Base-by-base conservation (phyloP, 371 early-diverging fungal genomes). In the Fennellomyces sp. region DNA sequence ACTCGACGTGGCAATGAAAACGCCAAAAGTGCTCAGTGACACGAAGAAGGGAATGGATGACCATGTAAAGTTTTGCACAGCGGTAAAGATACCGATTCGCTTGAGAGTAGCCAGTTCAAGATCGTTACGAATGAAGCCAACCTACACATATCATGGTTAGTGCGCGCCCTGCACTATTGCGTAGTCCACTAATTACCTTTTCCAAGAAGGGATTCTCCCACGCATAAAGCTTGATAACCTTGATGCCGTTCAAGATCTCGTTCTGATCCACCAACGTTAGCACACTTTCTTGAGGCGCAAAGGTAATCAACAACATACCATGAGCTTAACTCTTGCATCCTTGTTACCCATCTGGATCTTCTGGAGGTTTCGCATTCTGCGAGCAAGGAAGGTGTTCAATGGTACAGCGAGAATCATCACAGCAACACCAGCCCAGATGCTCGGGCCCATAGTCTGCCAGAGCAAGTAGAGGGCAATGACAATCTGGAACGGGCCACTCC, bases 401-500 rank as follows among this genome's bases (percentile, higher is more conserved):
- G 94, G 93, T 42, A 92, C 85, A 49, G 86, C 83, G 52, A 93
- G 62, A 35, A 93, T 65, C 88, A 98, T 91, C 26, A 94, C 73
- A 15, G 78, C 82, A 5, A 96, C 91, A 60, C 98, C 98, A 26
- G 94, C 95, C 75, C 94, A 92, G 41, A 89, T 82, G 49, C 94
- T 84, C 54, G 87, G 85, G 2, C 97, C 94, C 69, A 98, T 87
- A 1, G 92, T 90, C 28, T 85, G 73, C 69, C 89, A 92, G 23
- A 98, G 82, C 55, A 97, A 85, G 48, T 74, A 73, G 42, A 98
- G 75, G 3, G 94, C 89, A 41, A 97, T 64, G 0, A 76, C 59
- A 39, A 96, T 95, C 74, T 97, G 96, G 62, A 96, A 88, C n/a
- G 96, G 93, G 17, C 94, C 91, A 62, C 91, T 89, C 95, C 94